Evolutionary conservation across 1,139 yeast genomes (phyloP).

Genomic region (Kurtzmaniella quercitrusa): DNA sequence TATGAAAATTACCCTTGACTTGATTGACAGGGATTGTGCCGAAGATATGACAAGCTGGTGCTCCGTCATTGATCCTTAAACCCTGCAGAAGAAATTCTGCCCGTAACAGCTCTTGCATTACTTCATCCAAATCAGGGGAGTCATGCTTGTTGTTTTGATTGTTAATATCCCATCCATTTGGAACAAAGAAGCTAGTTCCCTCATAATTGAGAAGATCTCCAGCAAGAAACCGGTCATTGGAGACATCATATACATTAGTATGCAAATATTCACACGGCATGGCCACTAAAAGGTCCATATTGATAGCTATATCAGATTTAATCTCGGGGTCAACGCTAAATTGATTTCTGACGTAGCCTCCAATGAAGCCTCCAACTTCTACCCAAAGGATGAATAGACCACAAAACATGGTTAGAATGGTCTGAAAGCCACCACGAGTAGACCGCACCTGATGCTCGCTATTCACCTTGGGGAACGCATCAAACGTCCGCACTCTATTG

Average conservation of each 20-base stretch:
- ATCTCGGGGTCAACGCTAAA: slow-evolving; percentile 69
- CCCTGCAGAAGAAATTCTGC: slow-evolving; percentile 57
- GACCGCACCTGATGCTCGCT: slow-evolving; percentile 73
- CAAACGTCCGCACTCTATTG: slow-evolving; percentile 58
- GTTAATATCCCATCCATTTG: slow-evolving; percentile 40
- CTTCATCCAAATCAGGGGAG: slow-evolving; percentile 66
- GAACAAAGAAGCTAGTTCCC: slow-evolving; percentile 55
- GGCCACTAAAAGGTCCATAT: slow-evolving; percentile 75
- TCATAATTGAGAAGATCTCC: slow-evolving; percentile 68
- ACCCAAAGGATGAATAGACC: slow-evolving; percentile 74
- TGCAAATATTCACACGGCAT: slow-evolving; percentile 79
- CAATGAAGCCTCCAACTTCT: slow-evolving; percentile 82
- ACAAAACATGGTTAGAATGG: slow-evolving; percentile 57
- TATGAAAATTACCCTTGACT: slow-evolving; percentile 81
- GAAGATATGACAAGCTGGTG: slow-evolving; percentile 83
- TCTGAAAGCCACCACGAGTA: slow-evolving; percentile 72
- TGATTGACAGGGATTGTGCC: slow-evolving; percentile 86
- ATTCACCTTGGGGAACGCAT: slow-evolving; percentile 88
- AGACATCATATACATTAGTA: slow-evolving; percentile 72
- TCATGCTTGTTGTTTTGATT: slow-evolving; percentile 43
- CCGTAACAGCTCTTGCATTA: slow-evolving; percentile 58
- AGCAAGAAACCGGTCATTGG: slow-evolving; percentile 76
- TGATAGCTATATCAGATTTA: slow-evolving; percentile 59
- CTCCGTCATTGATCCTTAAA: slow-evolving; percentile 39
- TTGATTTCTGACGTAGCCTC: slow-evolving; percentile 77